Base-by-base conservation (phyloP, 768 basidiomycete genomes). In the Trametes cingulata region DNA sequence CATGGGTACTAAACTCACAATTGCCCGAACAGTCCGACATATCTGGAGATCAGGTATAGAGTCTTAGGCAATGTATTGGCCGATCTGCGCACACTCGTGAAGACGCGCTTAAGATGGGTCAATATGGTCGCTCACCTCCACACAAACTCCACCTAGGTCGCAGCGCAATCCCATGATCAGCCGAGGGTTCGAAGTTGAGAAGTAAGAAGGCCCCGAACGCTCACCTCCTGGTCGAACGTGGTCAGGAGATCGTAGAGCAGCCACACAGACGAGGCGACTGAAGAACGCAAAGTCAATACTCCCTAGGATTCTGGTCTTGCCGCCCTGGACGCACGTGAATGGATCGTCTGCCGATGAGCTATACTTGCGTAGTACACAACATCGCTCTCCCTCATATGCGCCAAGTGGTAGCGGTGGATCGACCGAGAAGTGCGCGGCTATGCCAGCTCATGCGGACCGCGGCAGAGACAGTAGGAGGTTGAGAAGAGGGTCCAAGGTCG, bases 1-100 rank as follows among this genome's bases (percentile, higher is more conserved):
- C n/a, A n/a, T n/a, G 20, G 40, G 8, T 15, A 20, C 10, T 10
- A 13, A 17, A 50, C 64, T 52, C 43, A 65, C 64, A 54, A 35
- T 37, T 62, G 60, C 15, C 52, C 48, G 12, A 42, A 17, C 6
- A 65, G 12, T 14, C 64, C 64, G 20, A 56, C 49, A 52, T 65
- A 65, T 43, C 64, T 52, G 4, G 64, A 65, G 20, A 65, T 36
- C 42, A 65, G 58, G 37, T 62, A 65, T 25, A 65, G 58, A 24
- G 35, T 48, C 46, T 65, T 65, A 6, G 64, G 64, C 29, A 60
- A 15, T 13, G 60, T 47, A 15, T 53, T 52, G 27, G 57, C n/a
- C 22, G 64, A 65, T 27, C 64, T 65, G 41, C 47, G 37, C 52
- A 40, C 17, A 12, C 27, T 39, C 17, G 10, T n/a, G 15, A 19